Conservation (phyloP, 2,329 filamentous ascomycete genomes). For the Pestalotiopsis sp. region DNA sequence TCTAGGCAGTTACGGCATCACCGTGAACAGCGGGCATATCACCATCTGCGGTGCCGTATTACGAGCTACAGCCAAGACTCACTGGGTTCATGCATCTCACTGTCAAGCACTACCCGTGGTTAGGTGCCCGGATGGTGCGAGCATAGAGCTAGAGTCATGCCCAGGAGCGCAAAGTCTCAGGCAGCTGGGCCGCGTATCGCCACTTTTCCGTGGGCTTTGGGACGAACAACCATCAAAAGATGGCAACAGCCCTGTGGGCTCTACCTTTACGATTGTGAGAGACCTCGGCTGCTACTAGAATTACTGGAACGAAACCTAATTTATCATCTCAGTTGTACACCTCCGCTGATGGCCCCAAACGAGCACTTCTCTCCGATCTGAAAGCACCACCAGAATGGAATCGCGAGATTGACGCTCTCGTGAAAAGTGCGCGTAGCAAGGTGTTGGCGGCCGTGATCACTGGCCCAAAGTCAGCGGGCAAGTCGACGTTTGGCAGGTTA, state of each 20-base stretch:
- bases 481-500: conserved; percentile 73
- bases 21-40: conserved; percentile 62
- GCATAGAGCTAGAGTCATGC: conserved; percentile 59
- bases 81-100: conserved; percentile 67
- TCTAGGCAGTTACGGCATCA: conserved; percentile 70
- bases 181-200: conserved; percentile 62
- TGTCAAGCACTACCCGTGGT: conserved; percentile 74
- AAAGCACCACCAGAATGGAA: conserved; percentile 64
- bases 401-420: conserved; percentile 54
- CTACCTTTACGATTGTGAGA: conserved; percentile 55
- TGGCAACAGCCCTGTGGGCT: conserved; percentile 20
- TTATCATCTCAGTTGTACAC: conserved; percentile 49
- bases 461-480: conserved; percentile 73
- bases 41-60: conserved; percentile 69
- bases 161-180: conserved; percentile 51
- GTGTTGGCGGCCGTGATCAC: conserved; percentile 59
- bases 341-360: conserved; percentile 54
- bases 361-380: conserved; percentile 54
- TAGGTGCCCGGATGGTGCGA: conserved; percentile 50
- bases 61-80: conserved; percentile 44
- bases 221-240: conserved; percentile 40
- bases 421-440: conserved; percentile 36
- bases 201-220: conserved; percentile 71
- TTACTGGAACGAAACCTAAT: background rate
- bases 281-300: background rate